Evolutionary conservation across 1,284 basidiomycete genomes (phyloP).

Genomic region (Trametes pubescens): DNA sequence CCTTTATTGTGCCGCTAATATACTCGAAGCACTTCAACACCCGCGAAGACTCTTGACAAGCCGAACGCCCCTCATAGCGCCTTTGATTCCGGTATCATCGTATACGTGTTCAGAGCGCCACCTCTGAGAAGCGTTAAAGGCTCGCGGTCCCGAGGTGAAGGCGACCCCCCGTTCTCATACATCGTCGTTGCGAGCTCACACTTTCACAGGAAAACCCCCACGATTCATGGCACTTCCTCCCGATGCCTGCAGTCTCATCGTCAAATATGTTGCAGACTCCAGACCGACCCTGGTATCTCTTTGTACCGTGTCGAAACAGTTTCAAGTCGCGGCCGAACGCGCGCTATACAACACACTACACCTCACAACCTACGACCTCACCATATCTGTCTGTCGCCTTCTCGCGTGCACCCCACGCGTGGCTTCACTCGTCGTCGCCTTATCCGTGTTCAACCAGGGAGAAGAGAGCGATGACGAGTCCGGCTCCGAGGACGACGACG

Average conservation of each 20-base stretch:
- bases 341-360: constrained; percentile 66
- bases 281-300: constrained; percentile 61
- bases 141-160: constrained; percentile 17
- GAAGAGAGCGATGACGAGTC: constrained; percentile 26
- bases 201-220: constrained; percentile 8
- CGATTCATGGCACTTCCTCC: constrained; percentile 61
- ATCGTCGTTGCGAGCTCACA: not conserved
- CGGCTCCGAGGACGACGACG: constrained; percentile 21
- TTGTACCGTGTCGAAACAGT: constrained; percentile 62
- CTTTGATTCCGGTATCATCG: not conserved
- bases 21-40: not conserved
- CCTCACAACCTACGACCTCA: constrained; percentile 49
- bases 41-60: not conserved
- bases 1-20: not conserved
- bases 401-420: constrained; percentile 56
- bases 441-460: constrained; percentile 54
- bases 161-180: not conserved
- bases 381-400: constrained; percentile 54
- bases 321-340: constrained; percentile 61
- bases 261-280: constrained; percentile 53
- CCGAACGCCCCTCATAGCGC: not conserved
- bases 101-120: not conserved
- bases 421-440: constrained; percentile 57
- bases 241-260: constrained; percentile 64
- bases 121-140: not conserved